Base-by-base conservation (phyloP, 768 basidiomycete genomes). In the Mycena olivaceomarginata region DNA sequence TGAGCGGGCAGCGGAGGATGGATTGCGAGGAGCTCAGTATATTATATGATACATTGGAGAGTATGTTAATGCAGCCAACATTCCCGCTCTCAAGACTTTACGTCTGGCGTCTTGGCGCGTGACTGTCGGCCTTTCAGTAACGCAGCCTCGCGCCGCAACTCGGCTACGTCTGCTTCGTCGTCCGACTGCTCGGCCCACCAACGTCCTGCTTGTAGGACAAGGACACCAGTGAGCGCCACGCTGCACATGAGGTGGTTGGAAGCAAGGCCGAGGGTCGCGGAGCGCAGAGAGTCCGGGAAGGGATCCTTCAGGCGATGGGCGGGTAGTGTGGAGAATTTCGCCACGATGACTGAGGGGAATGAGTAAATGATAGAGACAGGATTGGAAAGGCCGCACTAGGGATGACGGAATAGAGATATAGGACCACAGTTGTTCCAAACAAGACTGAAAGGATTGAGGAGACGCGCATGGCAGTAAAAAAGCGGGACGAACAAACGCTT, bases 241-340 rank as follows among this genome's bases (percentile, higher is more conserved):
- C 94, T 95, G 87, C 95, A 96, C 74, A 97, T 91, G 82, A 97
- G 94, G 82, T 97, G 92, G 81, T 91, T 93, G 40, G 96, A 95
- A 0, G 96, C 96, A 67, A 97, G 92, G 73, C 94, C 94, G 63
- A 97, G 90, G 1, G 93, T 94, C 16, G 92, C 90, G 56, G 84
- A 87, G 11, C 93, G 91, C 15, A 97, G 89, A 0, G 87, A 81
- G 22, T 89, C 86, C 9, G 96, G 95, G 84, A 96, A 93, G 20
- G 91, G 90, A 67, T 92, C 91, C 72, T 86, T 86, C 71, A 88
- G 82, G 67, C 86, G 85, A 81, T 90, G 88, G n/a, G 85, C 70
- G 15, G 94, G 93, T 41, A 95, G 85, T 4, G 89, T 82, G 22
- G 85, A 85, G 88, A 95, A 96, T 82, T 91, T 90, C 74, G 88